Conservation (phyloP, 805 yeast genomes). For the Candida xyloterini region DNA sequence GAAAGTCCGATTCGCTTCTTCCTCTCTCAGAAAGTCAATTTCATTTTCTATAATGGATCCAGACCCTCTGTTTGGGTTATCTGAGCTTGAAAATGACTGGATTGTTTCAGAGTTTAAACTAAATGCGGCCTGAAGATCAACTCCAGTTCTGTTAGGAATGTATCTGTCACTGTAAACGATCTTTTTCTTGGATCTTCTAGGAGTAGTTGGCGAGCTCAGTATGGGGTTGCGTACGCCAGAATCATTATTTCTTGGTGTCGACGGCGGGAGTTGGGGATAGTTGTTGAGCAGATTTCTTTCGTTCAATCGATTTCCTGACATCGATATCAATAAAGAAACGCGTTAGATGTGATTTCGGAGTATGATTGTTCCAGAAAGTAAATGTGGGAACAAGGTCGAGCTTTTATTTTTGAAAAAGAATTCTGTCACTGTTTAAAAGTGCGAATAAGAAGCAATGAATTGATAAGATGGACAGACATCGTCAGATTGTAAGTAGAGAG, state of each 20-base stretch:
- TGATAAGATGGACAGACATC: constrained; percentile 21
- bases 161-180: constrained; percentile 75
- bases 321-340: not conserved
- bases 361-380: not conserved
- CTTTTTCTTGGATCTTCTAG: constrained; percentile 43
- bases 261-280: constrained; percentile 18
- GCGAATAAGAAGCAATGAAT: constrained; percentile 7
- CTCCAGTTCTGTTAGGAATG: constrained; percentile 83
- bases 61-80: constrained; percentile 9
- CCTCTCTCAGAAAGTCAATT: constrained; percentile 63
- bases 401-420: constrained; percentile 8
- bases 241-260: constrained; percentile 20
- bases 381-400: constrained; percentile 2
- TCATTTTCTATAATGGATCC: constrained; percentile 46
- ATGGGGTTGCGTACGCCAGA: constrained; percentile 16
- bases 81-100: constrained; percentile 9
- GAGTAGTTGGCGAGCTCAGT: constrained; percentile 41
- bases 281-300: constrained; percentile 11
- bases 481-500: constrained; percentile 28
- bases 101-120: constrained; percentile 37
- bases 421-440: constrained; percentile 12
- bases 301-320: constrained; percentile 8
- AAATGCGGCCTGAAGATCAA: constrained; percentile 84
- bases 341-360: not conserved
- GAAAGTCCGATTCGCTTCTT: constrained; percentile 85